Base-by-base conservation (phyloP, 371 early-diverging fungal genomes). In the Rhizopus arrhizus region DNA sequence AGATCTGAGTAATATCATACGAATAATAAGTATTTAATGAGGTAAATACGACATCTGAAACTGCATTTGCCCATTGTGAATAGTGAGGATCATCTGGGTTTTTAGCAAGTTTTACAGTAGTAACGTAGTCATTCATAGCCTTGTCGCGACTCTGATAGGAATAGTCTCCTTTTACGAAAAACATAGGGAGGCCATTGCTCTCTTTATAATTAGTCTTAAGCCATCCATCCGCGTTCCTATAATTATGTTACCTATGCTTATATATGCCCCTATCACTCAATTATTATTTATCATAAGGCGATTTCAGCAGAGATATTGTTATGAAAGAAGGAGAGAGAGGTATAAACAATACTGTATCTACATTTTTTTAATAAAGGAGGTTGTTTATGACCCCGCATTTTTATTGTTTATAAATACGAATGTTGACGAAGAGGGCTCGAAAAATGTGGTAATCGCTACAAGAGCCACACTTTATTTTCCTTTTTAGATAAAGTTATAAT, bases 171-270 rank as follows among this genome's bases (percentile, higher is more conserved):
- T 34, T 36, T 35, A 49, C 40, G 31, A 58, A 58, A 49, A 58
- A 28, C 58, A n/a, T 58, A 31, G 41, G 58, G 38, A 49, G 58
- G 2, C 58, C 58, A 58, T 49, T 58, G 58, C 49, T 58, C 7
- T 58, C 29, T 36, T 41, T 31, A 29, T 49, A 50, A 40, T 58
- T 58, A 48, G 22, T 48, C 40, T 49, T 40, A 22, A 58, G 50
- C 58, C 58, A 49, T 49, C 49, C 13, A 49, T 0, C 38, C 35
- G 58, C 50, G 41, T 58, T 49, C 58, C n/a, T n/a, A n/a, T n/a
- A n/a, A n/a, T n/a, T n/a, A n/a, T n/a, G n/a, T n/a, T n/a, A n/a
- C n/a, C 58, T 58, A 58, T 29, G 16, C 7, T 40, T 58, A 40
- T 58, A 38, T 58, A 48, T 28, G 31, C 58, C 34, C 35, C 34